These are phyloP conservation scores for Corylus avellana DNA, from an alignment of 306 rosid species.

Conservation along the genomic window DNA sequence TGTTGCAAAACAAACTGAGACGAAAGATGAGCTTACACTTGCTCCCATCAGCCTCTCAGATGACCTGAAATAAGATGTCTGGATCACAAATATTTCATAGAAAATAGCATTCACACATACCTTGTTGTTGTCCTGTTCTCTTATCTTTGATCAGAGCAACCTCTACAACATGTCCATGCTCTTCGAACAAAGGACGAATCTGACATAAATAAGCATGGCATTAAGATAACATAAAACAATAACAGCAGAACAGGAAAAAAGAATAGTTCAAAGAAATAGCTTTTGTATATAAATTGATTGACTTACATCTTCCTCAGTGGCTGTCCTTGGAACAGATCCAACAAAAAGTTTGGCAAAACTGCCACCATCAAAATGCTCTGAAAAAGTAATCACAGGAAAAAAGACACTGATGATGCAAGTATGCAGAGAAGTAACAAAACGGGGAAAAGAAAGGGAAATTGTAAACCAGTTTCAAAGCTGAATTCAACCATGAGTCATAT, in stretches of 20 bases:
- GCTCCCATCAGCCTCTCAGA: constrained; percentile 86
- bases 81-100: constrained; percentile 45
- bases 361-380: constrained; percentile 65
- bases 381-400: constrained; percentile 18
- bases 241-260: background rate
- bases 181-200: constrained; percentile 94
- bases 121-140: constrained; percentile 96
- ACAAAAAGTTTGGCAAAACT: constrained; percentile 85
- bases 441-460: background rate
- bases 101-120: constrained; percentile 49
- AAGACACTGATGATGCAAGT: background rate
- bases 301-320: constrained; percentile 84
- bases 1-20: constrained; percentile 82
- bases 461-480: background rate
- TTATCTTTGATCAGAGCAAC: constrained; percentile 89
- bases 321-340: constrained; percentile 91
- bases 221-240: constrained; percentile 8
- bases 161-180: constrained; percentile 90
- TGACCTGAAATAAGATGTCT: constrained; percentile 74
- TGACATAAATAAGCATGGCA: constrained; percentile 24
- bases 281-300: background rate
- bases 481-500: background rate
- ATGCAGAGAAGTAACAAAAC: background rate
- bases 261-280: background rate
- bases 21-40: constrained; percentile 69